A percentile compares a stretch with the other conserved stretches of the same genome.
These are phyloP conservation scores for Suhomyces bokatorum DNA, from an alignment of 1,139 yeast species.

Conservation along the genomic window DNA sequence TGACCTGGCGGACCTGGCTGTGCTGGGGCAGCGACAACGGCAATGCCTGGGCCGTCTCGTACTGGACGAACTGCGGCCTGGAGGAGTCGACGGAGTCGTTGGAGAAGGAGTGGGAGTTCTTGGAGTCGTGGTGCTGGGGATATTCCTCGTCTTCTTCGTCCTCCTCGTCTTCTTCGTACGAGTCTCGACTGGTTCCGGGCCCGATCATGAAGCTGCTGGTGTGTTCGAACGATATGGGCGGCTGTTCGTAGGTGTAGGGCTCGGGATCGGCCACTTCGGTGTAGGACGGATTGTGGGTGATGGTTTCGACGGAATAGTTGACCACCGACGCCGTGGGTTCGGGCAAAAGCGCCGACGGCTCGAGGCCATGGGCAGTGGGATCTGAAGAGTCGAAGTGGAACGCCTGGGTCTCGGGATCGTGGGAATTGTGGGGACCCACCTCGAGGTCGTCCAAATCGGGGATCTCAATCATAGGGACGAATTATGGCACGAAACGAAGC, in stretches of 20 bases:
- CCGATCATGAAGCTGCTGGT: constrained; percentile 7
- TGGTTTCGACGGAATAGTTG: constrained; percentile 1
- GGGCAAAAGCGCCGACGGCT: too few relatives aligned
- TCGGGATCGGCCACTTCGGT: constrained; percentile 11
- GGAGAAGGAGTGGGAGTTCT: constrained; percentile 17
- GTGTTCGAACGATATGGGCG: constrained; percentile 1
- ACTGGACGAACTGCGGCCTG: constrained; percentile 16
- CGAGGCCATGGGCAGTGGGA: too few relatives aligned
- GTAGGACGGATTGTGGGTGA: constrained; percentile 10
- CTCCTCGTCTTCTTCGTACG: neutral
- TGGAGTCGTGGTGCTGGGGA: constrained; percentile 5
- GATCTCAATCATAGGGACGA: constrained; percentile 39
- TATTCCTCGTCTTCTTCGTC: neutral
- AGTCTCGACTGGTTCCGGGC: neutral
- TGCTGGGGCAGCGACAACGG: constrained; percentile 2
- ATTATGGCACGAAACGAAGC: neutral
- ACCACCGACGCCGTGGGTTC: too few relatives aligned
- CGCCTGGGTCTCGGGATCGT: neutral
- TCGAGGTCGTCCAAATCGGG: constrained; percentile 38
- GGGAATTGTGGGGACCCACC: constrained; percentile 4
- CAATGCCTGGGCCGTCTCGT: constrained; percentile 7
- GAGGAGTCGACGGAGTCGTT: constrained; percentile 17
- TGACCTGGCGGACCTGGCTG: constrained; percentile 5
- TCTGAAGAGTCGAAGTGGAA: too few relatives aligned
- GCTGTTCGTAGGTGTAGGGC: constrained; percentile 2